Evolutionary conservation across 2,329 filamentous ascomycete genomes (phyloP), one percentile per base, ranked within the genome.

Genomic region (Torrubiella hemipterigena): DNA sequence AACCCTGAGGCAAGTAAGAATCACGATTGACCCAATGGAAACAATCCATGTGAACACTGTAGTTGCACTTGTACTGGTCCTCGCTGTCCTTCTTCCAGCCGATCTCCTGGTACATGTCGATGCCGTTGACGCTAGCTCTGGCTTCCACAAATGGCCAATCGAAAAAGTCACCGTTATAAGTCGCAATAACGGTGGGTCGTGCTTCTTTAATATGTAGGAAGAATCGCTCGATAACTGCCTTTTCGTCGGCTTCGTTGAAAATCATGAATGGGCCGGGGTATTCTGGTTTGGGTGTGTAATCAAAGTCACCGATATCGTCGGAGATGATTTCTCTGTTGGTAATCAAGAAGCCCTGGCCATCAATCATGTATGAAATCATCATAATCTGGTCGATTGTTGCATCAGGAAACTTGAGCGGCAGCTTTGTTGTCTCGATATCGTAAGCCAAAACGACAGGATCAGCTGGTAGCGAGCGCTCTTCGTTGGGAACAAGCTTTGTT

Each of bases 331-430:
- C 87, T 47, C 93, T 77, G 51, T 98, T 98, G 5, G 91, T 98
- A 55, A 98, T 96, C 21, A 98, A 66, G 46, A 96, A 98, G 5
- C 91, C 91, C 57, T 94, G 87, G 1, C 91, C 93, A 46, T 98
- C 91, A 47, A 98, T 96, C 93, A 98, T 98, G 63, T 98, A 98
- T 19, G 93, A 98, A 54, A 98, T 89, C 91, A 98, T 98, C 87
- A 98, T 98, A 50, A 98, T 81, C 53, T 94, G 89, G 58, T 98
- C 91, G 40, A 94, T 79, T 4, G 86, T 73, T 2, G 91, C 79
- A 51, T 98, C 93, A 17, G 91, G 93, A 45, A 98, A 98, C 55
- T 98, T 98, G 33, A 98, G 65, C 2, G 93, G 91, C 12, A 91
- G 65, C 51, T 98, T 98, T 5, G 84, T 89, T 3, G 91, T 98